phyloP scores from a whole-genome alignment of 345 rosid species.

The Salix viminalis region DNA sequence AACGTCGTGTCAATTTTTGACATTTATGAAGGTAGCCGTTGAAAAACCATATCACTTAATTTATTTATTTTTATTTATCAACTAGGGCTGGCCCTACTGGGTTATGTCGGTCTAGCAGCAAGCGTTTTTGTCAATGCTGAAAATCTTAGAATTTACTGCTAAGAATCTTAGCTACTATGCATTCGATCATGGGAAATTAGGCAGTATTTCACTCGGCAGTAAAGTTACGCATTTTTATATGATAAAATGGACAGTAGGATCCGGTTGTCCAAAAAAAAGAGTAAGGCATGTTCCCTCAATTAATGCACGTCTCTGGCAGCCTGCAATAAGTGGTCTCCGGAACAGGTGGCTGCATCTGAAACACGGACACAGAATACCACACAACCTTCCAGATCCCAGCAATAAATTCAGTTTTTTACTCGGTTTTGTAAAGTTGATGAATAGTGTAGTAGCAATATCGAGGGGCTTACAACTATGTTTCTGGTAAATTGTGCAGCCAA shows the following conservation, averaged over 20 bases:
- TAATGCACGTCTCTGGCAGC: not conserved
- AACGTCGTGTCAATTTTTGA: too few relatives aligned
- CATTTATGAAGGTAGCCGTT: too few relatives aligned
- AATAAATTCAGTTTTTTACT: not conserved
- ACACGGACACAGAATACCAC: not conserved
- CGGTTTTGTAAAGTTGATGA: not conserved
- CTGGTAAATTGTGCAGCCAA: conserved; percentile 42
- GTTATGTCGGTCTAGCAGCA: too few relatives aligned
- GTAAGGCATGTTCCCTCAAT: not conserved
- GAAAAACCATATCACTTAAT: not conserved
- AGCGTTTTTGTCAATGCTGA: not conserved
- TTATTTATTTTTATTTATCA: too few relatives aligned
- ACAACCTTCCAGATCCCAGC: conserved; percentile 12
- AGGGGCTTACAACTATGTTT: conserved; percentile 24
- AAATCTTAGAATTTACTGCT: not conserved
- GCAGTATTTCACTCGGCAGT: not conserved
- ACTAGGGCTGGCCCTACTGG: too few relatives aligned
- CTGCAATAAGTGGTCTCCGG: not conserved
- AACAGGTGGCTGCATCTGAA: not conserved
- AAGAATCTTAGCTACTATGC: not conserved
- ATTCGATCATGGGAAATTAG: not conserved
- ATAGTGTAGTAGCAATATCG: not conserved
- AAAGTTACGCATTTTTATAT: too few relatives aligned
- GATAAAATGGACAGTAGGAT: too few relatives aligned
- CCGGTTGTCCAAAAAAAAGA: too few relatives aligned